These are phyloP conservation scores for Pholiota microspora DNA, from an alignment of 768 basidiomycete species.

Conservation along the genomic window DNA sequence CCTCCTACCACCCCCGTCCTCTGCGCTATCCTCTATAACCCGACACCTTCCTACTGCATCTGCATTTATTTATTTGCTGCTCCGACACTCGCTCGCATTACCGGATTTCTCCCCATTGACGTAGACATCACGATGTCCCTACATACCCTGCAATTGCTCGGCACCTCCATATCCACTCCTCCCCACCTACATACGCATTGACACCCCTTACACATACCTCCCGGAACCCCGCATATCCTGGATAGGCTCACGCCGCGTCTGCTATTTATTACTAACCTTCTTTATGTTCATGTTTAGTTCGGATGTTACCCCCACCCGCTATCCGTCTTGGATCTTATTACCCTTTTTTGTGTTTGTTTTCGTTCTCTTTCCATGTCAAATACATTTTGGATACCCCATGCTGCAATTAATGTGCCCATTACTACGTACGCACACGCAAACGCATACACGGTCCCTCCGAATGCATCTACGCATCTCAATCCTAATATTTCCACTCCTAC, in stretches of 20 bases:
- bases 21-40: not conserved
- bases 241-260: not conserved
- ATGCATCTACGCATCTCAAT: too few species aligned
- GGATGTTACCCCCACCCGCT: not conserved
- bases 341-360: too few species aligned
- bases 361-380: too few species aligned
- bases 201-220: not conserved
- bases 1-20: not conserved
- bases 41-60: not conserved
- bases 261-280: not conserved
- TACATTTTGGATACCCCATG: too few species aligned
- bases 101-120: not conserved
- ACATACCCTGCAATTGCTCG: not conserved
- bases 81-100: not conserved
- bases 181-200: not conserved
- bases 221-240: not conserved
- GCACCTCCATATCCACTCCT: not conserved
- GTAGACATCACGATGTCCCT: not conserved
- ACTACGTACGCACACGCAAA: too few species aligned
- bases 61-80: not conserved
- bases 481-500: too few species aligned
- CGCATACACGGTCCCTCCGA: too few species aligned
- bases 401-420: too few species aligned
- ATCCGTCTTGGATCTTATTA: too few species aligned
- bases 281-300: not conserved